A percentile compares a stretch with the other conserved stretches of the same genome.
phyloP scores from a whole-genome alignment of 257 asterid genomes.

The Solanum megistacrolobum region DNA sequence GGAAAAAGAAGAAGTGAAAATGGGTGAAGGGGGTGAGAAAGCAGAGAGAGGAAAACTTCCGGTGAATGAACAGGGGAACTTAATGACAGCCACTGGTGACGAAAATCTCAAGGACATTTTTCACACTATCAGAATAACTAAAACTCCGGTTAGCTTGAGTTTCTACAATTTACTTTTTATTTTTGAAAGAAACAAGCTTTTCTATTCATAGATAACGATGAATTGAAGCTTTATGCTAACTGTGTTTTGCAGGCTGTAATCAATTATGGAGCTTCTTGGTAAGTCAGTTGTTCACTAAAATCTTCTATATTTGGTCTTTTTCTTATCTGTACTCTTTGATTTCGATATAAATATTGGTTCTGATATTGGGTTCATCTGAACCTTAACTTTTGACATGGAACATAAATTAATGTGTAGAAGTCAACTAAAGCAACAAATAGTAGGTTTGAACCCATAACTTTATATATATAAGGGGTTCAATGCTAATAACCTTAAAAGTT shows the following conservation, averaged over 20 bases:
- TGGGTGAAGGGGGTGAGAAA: slow-evolving; percentile 7
- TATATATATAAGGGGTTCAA: background rate
- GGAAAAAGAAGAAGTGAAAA: background rate
- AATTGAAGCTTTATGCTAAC: background rate
- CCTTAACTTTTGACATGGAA: background rate
- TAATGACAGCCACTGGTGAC: slow-evolving; percentile 40
- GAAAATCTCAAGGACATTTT: slow-evolving; percentile 57
- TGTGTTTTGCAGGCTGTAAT: slow-evolving; percentile 59
- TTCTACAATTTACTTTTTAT: background rate
- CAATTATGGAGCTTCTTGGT: slow-evolving; percentile 93
- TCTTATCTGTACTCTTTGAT: background rate
- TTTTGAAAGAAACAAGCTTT: background rate
- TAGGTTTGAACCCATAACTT: background rate
- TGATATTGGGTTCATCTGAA: background rate
- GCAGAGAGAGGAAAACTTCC: slow-evolving; percentile 5
- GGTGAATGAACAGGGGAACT: slow-evolving; percentile 11
- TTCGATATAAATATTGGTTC: background rate
- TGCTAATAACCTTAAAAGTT: background rate
- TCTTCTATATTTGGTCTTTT: background rate
- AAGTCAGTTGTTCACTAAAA: background rate
- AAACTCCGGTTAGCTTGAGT: slow-evolving; percentile 34
- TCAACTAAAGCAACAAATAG: background rate
- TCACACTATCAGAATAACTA: slow-evolving; percentile 49
- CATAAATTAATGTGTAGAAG: background rate
- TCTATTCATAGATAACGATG: background rate